phyloP scores from a whole-genome alignment of 805 yeast species.

The Scheffersomyces amazonensis region DNA sequence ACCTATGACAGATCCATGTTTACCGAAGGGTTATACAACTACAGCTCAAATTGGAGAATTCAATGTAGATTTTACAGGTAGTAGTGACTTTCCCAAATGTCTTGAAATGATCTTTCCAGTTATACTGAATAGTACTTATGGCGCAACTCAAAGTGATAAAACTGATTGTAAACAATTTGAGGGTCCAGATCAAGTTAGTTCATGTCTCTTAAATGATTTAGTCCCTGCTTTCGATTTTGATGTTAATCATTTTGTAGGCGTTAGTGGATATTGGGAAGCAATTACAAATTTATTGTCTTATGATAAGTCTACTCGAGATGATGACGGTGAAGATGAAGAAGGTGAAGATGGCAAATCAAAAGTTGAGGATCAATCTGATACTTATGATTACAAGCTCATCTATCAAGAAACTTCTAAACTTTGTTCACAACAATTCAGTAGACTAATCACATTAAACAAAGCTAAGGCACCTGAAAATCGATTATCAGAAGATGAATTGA shows the following conservation, averaged over 20 bases:
- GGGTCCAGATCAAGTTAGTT: constrained; percentile 29
- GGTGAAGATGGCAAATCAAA: constrained; percentile 13
- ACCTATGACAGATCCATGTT: constrained; percentile 53
- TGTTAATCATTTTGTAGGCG: constrained; percentile 57
- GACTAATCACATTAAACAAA: constrained; percentile 31
- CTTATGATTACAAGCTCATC: constrained; percentile 45
- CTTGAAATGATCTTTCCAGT: constrained; percentile 45
- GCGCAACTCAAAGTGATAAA: constrained; percentile 13
- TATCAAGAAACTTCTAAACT: constrained; percentile 43
- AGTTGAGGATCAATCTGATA: constrained; percentile 15
- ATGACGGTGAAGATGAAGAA: constrained; percentile 7
- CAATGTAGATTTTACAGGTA: constrained; percentile 45
- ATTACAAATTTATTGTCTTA: constrained; percentile 44
- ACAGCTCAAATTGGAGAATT: constrained; percentile 19
- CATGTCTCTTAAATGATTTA: constrained; percentile 51
- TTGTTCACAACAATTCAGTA: constrained; percentile 43
- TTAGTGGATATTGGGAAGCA: constrained; percentile 68
- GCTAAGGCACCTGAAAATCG: constrained; percentile 21
- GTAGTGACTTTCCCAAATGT: constrained; percentile 51
- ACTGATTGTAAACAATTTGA: constrained; percentile 30
- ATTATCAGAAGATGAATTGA: constrained; percentile 41
- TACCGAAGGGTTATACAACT: constrained; percentile 45
- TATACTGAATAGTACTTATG: constrained; percentile 30
- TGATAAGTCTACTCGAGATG: constrained; percentile 1
- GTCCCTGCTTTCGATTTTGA: constrained; percentile 59